phyloP scores from a whole-genome alignment of 371 early-diverging fungal genomes.

The Syncephalis fuscata region DNA sequence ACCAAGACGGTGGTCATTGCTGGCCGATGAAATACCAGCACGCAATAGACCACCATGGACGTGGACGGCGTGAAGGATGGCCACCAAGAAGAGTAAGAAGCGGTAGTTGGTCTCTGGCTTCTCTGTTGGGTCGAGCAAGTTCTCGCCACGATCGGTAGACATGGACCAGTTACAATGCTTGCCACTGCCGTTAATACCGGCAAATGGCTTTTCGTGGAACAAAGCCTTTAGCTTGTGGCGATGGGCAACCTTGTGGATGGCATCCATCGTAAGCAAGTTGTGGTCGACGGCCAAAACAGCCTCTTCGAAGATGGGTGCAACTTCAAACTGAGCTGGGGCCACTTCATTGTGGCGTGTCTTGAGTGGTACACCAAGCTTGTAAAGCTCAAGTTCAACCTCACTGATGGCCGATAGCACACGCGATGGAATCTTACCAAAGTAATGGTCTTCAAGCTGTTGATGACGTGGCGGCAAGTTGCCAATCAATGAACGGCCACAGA shows the following conservation, averaged over 20 bases:
- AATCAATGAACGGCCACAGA: constrained; percentile 83
- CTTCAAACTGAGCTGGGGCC: constrained; percentile 96
- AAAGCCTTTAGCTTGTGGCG: constrained; percentile 90
- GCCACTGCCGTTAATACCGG: constrained; percentile 95
- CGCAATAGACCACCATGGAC: constrained; percentile 81
- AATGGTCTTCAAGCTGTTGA: constrained; percentile 97
- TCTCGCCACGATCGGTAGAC: constrained; percentile 86
- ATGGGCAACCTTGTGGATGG: constrained; percentile 91
- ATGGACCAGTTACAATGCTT: constrained; percentile 99
- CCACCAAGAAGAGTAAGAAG: constrained; percentile 86
- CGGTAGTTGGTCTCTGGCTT: constrained; percentile 91
- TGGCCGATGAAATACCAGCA: constrained; percentile 77
- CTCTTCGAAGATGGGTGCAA: constrained; percentile 96
- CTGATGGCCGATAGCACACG: constrained; percentile 81
- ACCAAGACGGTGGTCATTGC: constrained; percentile 96
- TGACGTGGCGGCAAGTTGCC: constrained; percentile 92
- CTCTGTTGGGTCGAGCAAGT: constrained; percentile 85
- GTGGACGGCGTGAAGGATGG: constrained; percentile 76
- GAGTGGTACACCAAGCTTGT: constrained; percentile 88
- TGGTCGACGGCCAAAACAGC: constrained; percentile 94
- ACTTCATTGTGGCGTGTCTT: constrained; percentile 99
- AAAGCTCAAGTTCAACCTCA: constrained; percentile 86
- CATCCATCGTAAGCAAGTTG: constrained; percentile 95
- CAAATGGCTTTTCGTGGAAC: constrained; percentile 98
- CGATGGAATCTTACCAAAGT: constrained; percentile 93